Evolutionary conservation across 2,329 filamentous ascomycete genomes (phyloP), one percentile per base, ranked within the genome.

Genomic region (Lachnum nothofagi): DNA sequence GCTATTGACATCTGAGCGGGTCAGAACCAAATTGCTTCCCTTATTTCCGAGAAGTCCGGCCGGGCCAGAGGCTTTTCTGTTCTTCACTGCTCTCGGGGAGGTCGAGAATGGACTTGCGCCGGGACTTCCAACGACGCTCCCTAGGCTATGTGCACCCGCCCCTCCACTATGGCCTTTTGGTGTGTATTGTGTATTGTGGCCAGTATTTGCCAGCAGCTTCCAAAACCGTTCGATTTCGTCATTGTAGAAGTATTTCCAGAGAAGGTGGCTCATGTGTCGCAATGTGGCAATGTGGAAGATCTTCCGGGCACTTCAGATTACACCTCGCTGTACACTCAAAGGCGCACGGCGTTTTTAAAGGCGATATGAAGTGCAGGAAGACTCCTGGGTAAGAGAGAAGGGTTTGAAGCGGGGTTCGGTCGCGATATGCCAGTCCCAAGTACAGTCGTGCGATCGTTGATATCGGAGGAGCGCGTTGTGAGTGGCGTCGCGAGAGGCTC

Each of bases 221-320:
- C 87, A 86, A 79, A 98, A 97, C 67, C 76, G 83, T 69, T 95
- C 91, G 82, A 95, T 86, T 82, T 98, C 90, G 79, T 96, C 88
- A 82, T 96, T 86, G 77, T 94, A 86, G 70, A 91, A 97, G 69
- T 82, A 88, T 79, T 90, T 91, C 91, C 91, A 96, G 70, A 98
- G 83, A 80, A 86, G 81, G 76, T 90, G 86, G 85, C 88, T 97
- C 91, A 97, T 93, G 82, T 82, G 82, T 73, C 67, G 69, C 61
- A 60, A 63, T 55, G 56, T 60, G 56, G 62, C 16, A 14, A 65
- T 64, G n/a, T n/a, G 65, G 58, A 63, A 65, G 65, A 65, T 58
- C 57, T 61, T 54, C 62, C 58, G 37, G 39, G 43, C 56, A 60
- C 62, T 63, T 60, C 60, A 56, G 52, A 42, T 10, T 47, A 53